phyloP scores from a whole-genome alignment of 345 rosid species.

The Salix udensis region DNA sequence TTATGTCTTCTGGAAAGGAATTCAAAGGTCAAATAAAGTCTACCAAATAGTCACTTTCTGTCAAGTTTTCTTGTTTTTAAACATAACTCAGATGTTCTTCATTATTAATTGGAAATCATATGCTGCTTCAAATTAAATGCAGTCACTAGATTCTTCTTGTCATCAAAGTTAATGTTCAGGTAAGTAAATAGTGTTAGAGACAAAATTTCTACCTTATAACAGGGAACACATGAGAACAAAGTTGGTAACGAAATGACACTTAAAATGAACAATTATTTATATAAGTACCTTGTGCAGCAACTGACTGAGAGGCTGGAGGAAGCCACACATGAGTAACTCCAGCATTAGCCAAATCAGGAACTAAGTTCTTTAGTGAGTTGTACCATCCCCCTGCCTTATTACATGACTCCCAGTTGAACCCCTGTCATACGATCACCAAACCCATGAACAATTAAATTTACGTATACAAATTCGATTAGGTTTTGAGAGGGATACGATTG shows the following conservation, averaged over 20 bases:
- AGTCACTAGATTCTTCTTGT: neutral
- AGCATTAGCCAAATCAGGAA: constrained; percentile 56
- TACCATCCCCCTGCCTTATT: constrained; percentile 75
- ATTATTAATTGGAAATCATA: neutral
- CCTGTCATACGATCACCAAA: constrained; percentile 32
- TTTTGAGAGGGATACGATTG: neutral
- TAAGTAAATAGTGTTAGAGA: neutral
- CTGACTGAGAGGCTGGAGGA: constrained; percentile 91
- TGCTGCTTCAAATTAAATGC: neutral
- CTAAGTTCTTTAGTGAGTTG: constrained; percentile 51
- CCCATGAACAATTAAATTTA: neutral
- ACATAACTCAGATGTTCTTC: neutral
- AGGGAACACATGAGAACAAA: neutral
- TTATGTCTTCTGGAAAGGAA: neutral
- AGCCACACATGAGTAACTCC: constrained; percentile 91
- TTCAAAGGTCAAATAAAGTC: neutral
- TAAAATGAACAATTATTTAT: neutral
- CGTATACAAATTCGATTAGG: neutral
- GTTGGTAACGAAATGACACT: neutral
- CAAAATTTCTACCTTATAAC: neutral
- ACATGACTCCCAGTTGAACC: constrained; percentile 87
- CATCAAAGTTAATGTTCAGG: neutral
- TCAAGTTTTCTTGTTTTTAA: neutral
- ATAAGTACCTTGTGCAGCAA: constrained; percentile 46
- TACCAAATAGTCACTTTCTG: neutral